Conservation (phyloP, 176 grass and related monocot genomes). For the Guadua angustifolia region DNA sequence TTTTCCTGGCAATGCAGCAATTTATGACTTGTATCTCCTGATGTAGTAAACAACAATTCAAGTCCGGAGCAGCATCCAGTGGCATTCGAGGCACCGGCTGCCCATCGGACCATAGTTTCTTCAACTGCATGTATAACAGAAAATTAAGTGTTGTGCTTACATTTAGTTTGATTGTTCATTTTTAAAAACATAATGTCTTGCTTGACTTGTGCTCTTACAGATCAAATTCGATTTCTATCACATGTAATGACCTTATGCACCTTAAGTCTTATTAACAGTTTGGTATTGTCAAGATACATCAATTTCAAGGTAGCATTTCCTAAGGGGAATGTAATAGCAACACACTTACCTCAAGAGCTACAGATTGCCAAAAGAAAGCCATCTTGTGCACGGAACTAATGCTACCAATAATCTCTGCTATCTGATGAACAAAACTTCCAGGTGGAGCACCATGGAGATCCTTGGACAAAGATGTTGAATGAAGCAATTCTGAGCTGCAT, state of each 20-base stretch:
- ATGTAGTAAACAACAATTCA: constrained; percentile 94
- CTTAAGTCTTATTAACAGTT: constrained; percentile 23
- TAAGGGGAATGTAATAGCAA: constrained; percentile 27
- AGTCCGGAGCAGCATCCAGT: constrained; percentile 70
- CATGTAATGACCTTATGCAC: constrained; percentile 13
- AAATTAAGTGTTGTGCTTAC: constrained; percentile 34
- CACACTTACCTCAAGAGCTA: constrained; percentile 68
- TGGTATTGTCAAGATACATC: background rate
- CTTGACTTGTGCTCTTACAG: constrained; percentile 26
- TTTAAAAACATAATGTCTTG: background rate
- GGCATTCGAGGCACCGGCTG: constrained; percentile 82
- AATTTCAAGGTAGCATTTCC: constrained; percentile 11
- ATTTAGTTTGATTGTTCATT: constrained; percentile 20
- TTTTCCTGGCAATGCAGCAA: constrained; percentile 94
- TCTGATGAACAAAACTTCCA: constrained; percentile 83
- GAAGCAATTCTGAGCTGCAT: constrained; percentile 34
- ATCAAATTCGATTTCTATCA: constrained; percentile 31
- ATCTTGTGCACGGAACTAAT: constrained; percentile 88
- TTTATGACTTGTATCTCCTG: constrained; percentile 99
- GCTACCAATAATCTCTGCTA: constrained; percentile 68
- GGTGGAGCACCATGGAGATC: constrained; percentile 84
- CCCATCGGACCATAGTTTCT: constrained; percentile 83
- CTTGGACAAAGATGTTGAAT: constrained; percentile 42
- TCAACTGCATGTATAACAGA: constrained; percentile 70
- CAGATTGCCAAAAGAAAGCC: constrained; percentile 75